Evolutionary conservation across 495 filamentous ascomycete genomes (phyloP), one percentile per base, ranked within the genome.

Genomic region (Letharia columbiana): DNA sequence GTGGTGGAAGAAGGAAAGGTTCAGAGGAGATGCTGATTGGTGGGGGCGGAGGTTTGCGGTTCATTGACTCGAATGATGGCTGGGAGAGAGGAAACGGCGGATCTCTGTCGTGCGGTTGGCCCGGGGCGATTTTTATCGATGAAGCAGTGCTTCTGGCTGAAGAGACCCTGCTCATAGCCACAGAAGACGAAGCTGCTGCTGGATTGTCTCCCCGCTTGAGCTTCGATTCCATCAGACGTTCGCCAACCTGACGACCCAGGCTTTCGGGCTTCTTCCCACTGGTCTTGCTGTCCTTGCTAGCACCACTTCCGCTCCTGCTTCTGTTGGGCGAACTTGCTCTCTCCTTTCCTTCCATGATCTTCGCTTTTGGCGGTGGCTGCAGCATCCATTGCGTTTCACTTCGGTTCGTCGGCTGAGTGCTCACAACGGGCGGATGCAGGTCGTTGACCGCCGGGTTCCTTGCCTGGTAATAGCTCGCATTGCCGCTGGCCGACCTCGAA

Each of bases 341-440:
- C 64, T 83, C 83, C 73, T 92, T 93, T 66, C 91, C 91, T 69
- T 86, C 88, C 92, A 96, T 96, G 59, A 96, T 77, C 70, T 84
- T 89, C 23, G 91, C 90, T 60, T 83, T 83, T 47, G 92, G 92
- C 4, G 91, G 91, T 4, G 91, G 92, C 74, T 93, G 89, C 42
- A 96, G 78, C 91, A 96, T 94, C 92, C 92, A 96, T 70, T 78
- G 77, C n/a, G 86, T 86, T 62, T 87, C 89, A 35, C 84, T 84
- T 61, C 80, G 82, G 72, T 86, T 83, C 23, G 80, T 75, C 10
- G 90, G 88, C 54, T 79, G 84, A 67, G 85, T 86, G 73, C 89
- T 89, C 61, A 95, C 91, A 62, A 93, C 87, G 13, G 92, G 90
- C 13, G 91, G 91, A 71, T 95, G 90, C 42, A 90, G 81, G 68